phyloP scores from a whole-genome alignment of 371 early-diverging fungal species.

The Dichotomocladium elegans region DNA sequence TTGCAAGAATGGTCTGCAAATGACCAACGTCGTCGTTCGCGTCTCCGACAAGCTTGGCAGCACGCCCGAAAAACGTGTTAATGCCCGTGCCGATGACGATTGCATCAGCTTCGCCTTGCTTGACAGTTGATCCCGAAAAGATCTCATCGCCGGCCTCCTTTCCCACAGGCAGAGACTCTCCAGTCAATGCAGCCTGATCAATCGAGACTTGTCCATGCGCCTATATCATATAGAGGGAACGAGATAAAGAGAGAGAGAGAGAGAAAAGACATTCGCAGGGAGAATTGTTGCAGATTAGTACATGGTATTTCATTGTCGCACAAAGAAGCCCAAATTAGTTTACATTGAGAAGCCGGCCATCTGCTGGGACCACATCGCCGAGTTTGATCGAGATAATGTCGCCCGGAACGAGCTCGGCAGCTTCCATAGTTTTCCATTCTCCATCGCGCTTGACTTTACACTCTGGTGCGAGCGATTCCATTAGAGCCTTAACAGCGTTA shows the following conservation, averaged over 20 bases:
- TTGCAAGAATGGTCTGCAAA: slow-evolving; percentile 82
- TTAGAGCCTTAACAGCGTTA: slow-evolving; percentile 72
- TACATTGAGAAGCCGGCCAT: slow-evolving; percentile 57
- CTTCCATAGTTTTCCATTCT: slow-evolving; percentile 50
- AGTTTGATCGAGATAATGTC: slow-evolving; percentile 70
- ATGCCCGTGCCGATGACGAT: slow-evolving; percentile 82
- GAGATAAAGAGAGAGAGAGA: too few species aligned
- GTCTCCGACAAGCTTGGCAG: slow-evolving; percentile 76
- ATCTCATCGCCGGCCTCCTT: slow-evolving; percentile 71
- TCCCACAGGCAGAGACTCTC: slow-evolving; percentile 73
- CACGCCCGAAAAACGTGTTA: slow-evolving; percentile 88
- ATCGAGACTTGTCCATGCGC: slow-evolving; percentile 49
- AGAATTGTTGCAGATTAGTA: too few species aligned
- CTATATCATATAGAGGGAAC: slow-evolving; percentile 15
- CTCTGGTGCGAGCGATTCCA: slow-evolving; percentile 71
- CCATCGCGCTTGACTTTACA: slow-evolving; percentile 66
- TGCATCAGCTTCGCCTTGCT: slow-evolving; percentile 89
- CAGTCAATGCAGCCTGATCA: slow-evolving; percentile 85
- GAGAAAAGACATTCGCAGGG: too few species aligned
- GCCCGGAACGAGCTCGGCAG: slow-evolving; percentile 63
- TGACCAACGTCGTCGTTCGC: slow-evolving; percentile 86
- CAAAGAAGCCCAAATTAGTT: slow-evolving; percentile 38
- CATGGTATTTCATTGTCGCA: too few species aligned
- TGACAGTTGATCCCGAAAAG: slow-evolving; percentile 79
- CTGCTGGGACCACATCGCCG: slow-evolving; percentile 81